Percentiles rank a stretch among this genome's conserved stretches.
phyloP scores from a whole-genome alignment of 2,329 filamentous ascomycete genomes.

The Microdochium bolleyi region DNA sequence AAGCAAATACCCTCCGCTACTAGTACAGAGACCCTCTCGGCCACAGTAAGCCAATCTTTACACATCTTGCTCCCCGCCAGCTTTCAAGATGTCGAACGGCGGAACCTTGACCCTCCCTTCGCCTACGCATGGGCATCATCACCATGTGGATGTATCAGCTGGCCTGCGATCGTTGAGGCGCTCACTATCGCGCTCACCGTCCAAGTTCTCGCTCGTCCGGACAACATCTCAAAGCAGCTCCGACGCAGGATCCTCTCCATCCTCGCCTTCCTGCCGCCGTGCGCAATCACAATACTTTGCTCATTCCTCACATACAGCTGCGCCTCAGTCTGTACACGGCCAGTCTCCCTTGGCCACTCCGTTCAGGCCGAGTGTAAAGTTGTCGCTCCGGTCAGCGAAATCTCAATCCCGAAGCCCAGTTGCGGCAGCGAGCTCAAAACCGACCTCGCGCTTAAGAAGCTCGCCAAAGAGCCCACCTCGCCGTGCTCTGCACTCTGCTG shows the following conservation, averaged over 20 bases:
- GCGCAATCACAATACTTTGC: slow-evolving; percentile 37
- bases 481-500: slow-evolving; percentile 62
- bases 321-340: slow-evolving; percentile 16
- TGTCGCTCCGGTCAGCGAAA: slow-evolving; percentile 56
- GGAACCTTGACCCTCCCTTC: slow-evolving; percentile 81
- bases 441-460: slow-evolving; percentile 54
- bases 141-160: slow-evolving; percentile 68
- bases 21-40: neutral
- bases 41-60: neutral
- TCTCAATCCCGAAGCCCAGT: slow-evolving; percentile 42
- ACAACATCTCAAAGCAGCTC: slow-evolving; percentile 36
- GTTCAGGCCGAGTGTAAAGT: slow-evolving; percentile 57
- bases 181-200: slow-evolving; percentile 88
- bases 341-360: slow-evolving; percentile 52
- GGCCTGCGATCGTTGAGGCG: slow-evolving; percentile 77
- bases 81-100: slow-evolving; percentile 52
- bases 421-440: slow-evolving; percentile 36
- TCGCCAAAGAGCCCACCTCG: slow-evolving; percentile 78
- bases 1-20: neutral
- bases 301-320: slow-evolving; percentile 33
- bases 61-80: slow-evolving; percentile 5
- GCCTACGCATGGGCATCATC: slow-evolving; percentile 72
- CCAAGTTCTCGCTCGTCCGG: slow-evolving; percentile 65
- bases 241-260: slow-evolving; percentile 39
- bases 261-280: slow-evolving; percentile 32